A percentile compares a stretch with the other conserved stretches of the same genome.
Evolutionary conservation across 73 alveolate species (phyloP).

Genomic region (Tetrahymena thermophila): DNA sequence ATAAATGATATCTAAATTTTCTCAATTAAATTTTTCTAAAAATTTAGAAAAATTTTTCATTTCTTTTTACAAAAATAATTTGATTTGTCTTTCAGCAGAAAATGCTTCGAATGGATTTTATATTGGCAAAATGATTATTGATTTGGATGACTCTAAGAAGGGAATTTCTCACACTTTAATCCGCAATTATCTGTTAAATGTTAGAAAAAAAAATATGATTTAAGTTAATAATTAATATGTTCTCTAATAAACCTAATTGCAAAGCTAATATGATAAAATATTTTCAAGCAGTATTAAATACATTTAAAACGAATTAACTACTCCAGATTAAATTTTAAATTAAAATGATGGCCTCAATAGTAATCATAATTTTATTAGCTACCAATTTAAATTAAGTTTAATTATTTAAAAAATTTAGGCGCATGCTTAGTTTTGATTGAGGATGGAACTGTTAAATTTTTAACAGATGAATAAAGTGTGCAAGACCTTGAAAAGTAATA

Average conservation of each 20-base stretch:
- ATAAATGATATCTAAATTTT: not conserved
- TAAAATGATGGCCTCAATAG: not conserved
- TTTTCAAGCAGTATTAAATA: not conserved
- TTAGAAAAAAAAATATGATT: not conserved
- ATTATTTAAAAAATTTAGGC: not conserved
- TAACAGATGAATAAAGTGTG: not conserved
- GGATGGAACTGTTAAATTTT: not conserved
- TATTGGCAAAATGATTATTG: not conserved
- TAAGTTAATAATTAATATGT: not conserved
- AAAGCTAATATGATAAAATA: not conserved
- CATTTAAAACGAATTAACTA: not conserved
- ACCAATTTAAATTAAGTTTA: not conserved
- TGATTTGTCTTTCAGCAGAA: not conserved
- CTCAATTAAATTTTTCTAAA: not conserved
- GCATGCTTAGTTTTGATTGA: not conserved
- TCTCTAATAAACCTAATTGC: not conserved
- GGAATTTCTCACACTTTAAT: not conserved
- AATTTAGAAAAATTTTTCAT: not conserved
- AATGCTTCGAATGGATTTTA: not conserved
- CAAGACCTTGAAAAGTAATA: not conserved
- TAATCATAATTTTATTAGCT: not conserved
- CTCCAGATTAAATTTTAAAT: not conserved
- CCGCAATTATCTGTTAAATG: not conserved
- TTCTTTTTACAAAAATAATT: not conserved
- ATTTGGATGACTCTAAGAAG: not conserved